Base-by-base conservation (phyloP, 169 alveolate species). In the Plasmodium gallinaceum region DNA sequence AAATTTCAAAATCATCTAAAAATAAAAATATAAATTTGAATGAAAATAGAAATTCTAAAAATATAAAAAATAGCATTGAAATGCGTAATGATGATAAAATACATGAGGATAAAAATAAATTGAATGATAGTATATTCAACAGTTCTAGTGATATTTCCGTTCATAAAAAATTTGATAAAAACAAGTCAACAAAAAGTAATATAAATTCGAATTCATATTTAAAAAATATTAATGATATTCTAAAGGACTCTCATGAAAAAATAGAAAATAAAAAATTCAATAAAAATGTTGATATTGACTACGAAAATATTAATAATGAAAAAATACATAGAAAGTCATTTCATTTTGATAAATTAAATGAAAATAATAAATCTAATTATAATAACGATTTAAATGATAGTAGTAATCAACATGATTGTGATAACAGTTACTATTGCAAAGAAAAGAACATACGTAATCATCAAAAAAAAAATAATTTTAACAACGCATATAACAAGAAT, bases 391-490 rank as follows among this genome's bases (percentile, higher is more conserved):
- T 26, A 9, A 24, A 80, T 10, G 58, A 14, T 68, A 42, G 39
- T 58, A 37, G 22, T 58, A 74, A 74, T 8, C 48, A 22, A 7
- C n/a, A 32, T 32, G 88, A 74, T 57, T 42, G 57, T 24, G 86
- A 72, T 52, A 61, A 74, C 45, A 68, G 12, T 42, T 61, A 26
- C 26, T 61, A 62, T 14, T 24, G 46, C n/a, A 80, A 24, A 61
- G 80, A 61, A 5, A 57, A 20, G 5, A 66, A 46, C 52, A 32
- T 61, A 16, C 46, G 12, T 24, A 54, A 39, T 32, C 57, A 83
- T 14, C 22, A 37, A 64, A 74, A 48, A 46, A 74, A 72, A 54
- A 86, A 86, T 22, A 86, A 86, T 43, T 54, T 8, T 61, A 71
- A 32, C 5, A 48, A 39, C 6, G 91, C 66, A 68, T 68, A 83